Conservation (phyloP, 1,139 yeast genomes). For the Blastobotrys serpentis region DNA sequence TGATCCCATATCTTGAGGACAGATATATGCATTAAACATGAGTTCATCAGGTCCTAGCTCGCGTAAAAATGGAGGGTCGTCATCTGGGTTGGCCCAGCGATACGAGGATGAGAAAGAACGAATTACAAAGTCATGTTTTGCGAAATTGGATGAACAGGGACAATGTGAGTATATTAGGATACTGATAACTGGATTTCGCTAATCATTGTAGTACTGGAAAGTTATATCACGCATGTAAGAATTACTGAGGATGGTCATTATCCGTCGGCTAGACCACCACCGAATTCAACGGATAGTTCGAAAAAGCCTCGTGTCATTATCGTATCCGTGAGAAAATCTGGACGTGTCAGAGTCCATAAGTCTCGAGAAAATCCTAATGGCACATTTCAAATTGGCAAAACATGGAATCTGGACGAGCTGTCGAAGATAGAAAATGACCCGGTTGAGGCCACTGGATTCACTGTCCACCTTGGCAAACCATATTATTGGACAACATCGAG, state of each 20-base stretch:
- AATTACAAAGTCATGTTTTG: conserved; percentile 25
- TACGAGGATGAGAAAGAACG: conserved; percentile 23
- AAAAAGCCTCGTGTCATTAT: conserved; percentile 41
- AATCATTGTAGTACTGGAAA: conserved; percentile 39
- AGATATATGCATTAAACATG: background rate
- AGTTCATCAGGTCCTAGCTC: background rate
- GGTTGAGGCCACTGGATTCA: conserved; percentile 42
- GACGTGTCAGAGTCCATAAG: conserved; percentile 75
- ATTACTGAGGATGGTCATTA: conserved; percentile 31
- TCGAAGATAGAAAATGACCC: conserved; percentile 56
- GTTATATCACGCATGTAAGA: conserved; percentile 60
- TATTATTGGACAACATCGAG: conserved; percentile 85
- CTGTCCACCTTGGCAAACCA: conserved; percentile 65
- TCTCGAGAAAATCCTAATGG: conserved; percentile 79
- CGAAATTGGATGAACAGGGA: conserved; percentile 23
- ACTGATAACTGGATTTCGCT: background rate
- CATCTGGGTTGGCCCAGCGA: conserved; percentile 12
- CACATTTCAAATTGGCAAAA: conserved; percentile 83
- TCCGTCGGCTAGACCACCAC: conserved; percentile 30
- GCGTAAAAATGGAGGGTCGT: conserved; percentile 9
- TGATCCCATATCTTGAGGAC: background rate
- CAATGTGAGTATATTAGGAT: conserved; percentile 24
- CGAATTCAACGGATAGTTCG: conserved; percentile 28
- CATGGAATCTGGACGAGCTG: conserved; percentile 85
- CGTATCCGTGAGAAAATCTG: conserved; percentile 52